phyloP scores from a whole-genome alignment of 2,329 filamentous ascomycete species.

The Sporothrix mexicana region DNA sequence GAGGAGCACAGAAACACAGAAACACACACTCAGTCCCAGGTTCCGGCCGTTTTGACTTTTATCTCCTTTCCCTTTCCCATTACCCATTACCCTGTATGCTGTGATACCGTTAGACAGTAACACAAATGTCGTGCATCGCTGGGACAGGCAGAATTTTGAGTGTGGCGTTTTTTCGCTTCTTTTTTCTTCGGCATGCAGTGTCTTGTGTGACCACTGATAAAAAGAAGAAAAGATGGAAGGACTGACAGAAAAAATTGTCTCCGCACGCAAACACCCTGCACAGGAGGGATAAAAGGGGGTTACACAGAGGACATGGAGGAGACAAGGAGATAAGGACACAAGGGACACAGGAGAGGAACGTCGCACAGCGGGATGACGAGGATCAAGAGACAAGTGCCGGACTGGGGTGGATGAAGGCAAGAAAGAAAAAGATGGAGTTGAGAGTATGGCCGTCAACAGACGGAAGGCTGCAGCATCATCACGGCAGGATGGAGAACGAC shows the following conservation, averaged over 20 bases:
- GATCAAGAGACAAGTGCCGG: neutral
- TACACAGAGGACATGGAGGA: neutral
- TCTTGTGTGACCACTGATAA: neutral
- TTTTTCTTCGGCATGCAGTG: neutral
- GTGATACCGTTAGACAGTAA: neutral
- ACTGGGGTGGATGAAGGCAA: neutral
- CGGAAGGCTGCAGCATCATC: neutral
- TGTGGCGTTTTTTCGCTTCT: conserved; percentile 25
- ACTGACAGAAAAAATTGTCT: neutral
- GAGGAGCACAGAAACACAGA: too few species aligned
- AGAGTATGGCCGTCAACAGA: neutral
- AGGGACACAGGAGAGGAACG: neutral
- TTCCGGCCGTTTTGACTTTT: conserved; percentile 11
- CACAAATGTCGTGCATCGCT: conserved; percentile 13
- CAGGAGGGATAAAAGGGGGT: neutral
- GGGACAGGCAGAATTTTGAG: conserved; percentile 13
- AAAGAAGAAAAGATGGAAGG: too few species aligned
- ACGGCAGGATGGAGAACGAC: neutral
- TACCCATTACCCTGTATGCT: neutral
- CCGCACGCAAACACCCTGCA: conserved; percentile 1
- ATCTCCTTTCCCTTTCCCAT: neutral
- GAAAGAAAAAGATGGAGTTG: neutral
- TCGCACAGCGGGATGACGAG: neutral
- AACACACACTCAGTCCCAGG: neutral
- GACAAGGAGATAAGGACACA: too few species aligned